phyloP scores from a whole-genome alignment of 495 filamentous ascomycete species.

The Penicillium herquei region DNA sequence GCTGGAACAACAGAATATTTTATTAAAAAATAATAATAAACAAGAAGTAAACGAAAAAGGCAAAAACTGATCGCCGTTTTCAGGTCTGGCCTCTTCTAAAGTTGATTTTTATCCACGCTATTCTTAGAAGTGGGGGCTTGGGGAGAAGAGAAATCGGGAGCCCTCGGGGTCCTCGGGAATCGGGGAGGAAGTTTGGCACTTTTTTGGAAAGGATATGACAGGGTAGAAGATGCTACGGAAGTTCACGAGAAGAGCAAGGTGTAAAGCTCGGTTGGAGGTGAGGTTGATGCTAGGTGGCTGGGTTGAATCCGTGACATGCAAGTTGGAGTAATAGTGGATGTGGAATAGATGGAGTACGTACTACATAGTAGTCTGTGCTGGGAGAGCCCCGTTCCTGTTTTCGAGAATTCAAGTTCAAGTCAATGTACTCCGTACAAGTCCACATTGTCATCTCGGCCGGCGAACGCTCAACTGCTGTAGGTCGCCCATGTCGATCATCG shows the following conservation, averaged over 20 bases:
- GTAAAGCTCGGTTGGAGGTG: too few species aligned
- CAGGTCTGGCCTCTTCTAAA: background rate
- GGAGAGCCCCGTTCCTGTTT: too few species aligned
- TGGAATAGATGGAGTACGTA: too few species aligned
- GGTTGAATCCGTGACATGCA: too few species aligned
- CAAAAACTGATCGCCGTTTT: background rate
- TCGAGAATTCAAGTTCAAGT: too few species aligned
- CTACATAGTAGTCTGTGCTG: too few species aligned
- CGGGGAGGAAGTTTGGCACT: too few species aligned
- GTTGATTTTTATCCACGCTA: background rate
- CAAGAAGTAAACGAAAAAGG: background rate
- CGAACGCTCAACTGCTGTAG: background rate
- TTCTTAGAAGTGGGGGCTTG: slow-evolving; percentile 12
- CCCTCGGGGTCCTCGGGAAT: background rate
- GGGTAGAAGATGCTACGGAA: background rate
- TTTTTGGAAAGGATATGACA: background rate
- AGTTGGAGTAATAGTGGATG: too few species aligned
- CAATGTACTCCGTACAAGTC: too few species aligned
- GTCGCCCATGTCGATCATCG: slow-evolving; percentile 2
- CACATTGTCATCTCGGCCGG: background rate
- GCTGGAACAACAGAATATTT: background rate
- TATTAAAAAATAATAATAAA: background rate
- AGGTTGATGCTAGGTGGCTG: too few species aligned
- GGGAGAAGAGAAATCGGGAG: background rate
- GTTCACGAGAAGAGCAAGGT: background rate